Evolutionary conservation across 805 yeast genomes (phyloP).

Genomic region (Candida qinlingensis): DNA sequence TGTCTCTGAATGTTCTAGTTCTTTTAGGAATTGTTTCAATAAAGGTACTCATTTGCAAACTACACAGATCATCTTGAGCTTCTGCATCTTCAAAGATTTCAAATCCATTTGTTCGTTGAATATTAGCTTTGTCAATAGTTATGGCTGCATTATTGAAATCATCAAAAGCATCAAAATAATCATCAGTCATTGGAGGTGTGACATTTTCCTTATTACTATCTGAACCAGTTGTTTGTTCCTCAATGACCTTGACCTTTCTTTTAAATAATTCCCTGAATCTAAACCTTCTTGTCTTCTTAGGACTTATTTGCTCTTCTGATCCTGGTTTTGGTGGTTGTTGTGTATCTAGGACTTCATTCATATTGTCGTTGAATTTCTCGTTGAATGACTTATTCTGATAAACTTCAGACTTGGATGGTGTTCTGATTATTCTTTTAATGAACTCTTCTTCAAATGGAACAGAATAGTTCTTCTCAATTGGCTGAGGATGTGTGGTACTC

Average conservation of each 20-base stretch:
- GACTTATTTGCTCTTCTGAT: no score
- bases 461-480: background rate
- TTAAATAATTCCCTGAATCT: conserved; percentile 5
- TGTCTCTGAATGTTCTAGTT: conserved; percentile 1
- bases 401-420: conserved; percentile 3
- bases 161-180: conserved; percentile 1
- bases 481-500: background rate
- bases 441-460: conserved; percentile 9
- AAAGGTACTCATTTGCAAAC: conserved; percentile 7
- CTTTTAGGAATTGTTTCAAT: background rate
- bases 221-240: background rate
- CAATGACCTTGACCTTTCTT: conserved; percentile 6
- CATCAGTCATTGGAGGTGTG: conserved; percentile 3
- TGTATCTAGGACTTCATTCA: background rate
- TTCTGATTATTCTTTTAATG: conserved; percentile 3
- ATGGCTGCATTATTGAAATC: conserved; percentile 1
- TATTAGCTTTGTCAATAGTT: background rate
- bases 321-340: background rate
- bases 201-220: conserved; percentile 5
- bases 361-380: background rate
- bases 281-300: background rate
- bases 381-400: conserved; percentile 7
- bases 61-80: conserved; percentile 1
- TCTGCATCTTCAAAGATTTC: conserved; percentile 1
- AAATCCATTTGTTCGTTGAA: background rate